Evolutionary conservation across 73 alveolate species (phyloP), one percentile per base, ranked within the genome.

Genomic region (Paramecium tetraurelia): DNA sequence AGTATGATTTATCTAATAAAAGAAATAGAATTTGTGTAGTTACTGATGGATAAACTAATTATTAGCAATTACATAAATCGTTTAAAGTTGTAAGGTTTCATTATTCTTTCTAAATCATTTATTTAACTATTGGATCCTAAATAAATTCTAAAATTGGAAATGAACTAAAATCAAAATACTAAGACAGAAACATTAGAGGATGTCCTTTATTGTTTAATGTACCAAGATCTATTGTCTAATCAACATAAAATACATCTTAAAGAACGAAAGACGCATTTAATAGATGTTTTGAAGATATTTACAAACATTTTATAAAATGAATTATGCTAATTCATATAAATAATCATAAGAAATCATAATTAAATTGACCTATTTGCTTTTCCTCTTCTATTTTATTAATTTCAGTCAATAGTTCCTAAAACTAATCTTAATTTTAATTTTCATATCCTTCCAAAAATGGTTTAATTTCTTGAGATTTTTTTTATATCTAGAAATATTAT

Each of bases 361-460:
- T 53, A 53, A 53, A 53, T 53, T 16, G 3, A 16, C 33, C 33
- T 4, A 53, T 18, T 4, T 53, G 22, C 4, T 63, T 63, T 63
- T 63, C 84, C 2, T 31, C 84, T 63, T 63, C 46, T 14, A 63
- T 22, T 31, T 63, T 14, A 4, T 63, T 63, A 3, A 63, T 33
- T 14, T 63, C 41, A 6, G 27, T 48, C n/a, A 63, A 63, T 11
- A 63, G 14, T 27, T 63, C 27, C n/a, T 63, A 3, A 27, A 63
- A 63, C 24, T 63, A 10, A 31, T 63, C 48, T 33, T 63, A 27
- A 27, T 63, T 63, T 33, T 63, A 63, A 27, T 63, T 63, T 33
- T 63, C 84, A 63, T 63, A 63, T 31, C 84, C 84, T 33, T 22
- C 41, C 46, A 63, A 63, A 63, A 63, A 63, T 4, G 84, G 84